These are phyloP conservation scores for Liriodendron chinense DNA, from an alignment of 164 flowering plant genomes.

Conservation along the genomic window DNA sequence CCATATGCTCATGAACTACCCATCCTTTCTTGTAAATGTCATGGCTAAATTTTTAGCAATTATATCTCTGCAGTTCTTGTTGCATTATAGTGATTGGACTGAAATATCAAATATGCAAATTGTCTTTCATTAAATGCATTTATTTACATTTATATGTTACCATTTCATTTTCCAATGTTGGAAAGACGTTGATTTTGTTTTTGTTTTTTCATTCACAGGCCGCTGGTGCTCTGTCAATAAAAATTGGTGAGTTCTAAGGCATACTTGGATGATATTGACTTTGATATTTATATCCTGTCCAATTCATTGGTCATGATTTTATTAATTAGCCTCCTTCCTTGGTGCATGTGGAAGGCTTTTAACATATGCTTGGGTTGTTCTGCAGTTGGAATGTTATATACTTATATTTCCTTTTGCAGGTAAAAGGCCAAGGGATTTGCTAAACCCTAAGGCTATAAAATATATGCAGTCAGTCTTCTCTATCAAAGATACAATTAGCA, in stretches of 20 bases:
- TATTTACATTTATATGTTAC: too few relatives aligned
- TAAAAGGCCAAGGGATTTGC: slow-evolving; percentile 92
- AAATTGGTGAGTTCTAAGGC: slow-evolving; percentile 62
- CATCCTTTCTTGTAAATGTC: too few relatives aligned
- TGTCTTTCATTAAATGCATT: too few relatives aligned
- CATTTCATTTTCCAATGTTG: neutral
- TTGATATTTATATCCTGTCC: neutral
- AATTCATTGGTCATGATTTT: neutral
- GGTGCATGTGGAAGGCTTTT: neutral
- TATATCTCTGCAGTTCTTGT: too few relatives aligned
- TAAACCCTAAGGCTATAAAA: slow-evolving; percentile 88
- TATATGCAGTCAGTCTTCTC: slow-evolving; percentile 87
- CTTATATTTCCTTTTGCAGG: slow-evolving; percentile 39
- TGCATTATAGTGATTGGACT: too few relatives aligned
- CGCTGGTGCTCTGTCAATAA: slow-evolving; percentile 86
- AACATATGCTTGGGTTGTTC: neutral
- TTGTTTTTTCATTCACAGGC: slow-evolving; percentile 54
- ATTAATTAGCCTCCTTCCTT: neutral
- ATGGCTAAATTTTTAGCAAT: too few relatives aligned
- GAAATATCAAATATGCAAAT: too few relatives aligned
- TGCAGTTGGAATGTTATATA: neutral
- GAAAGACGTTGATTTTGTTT: neutral
- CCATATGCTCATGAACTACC: too few relatives aligned
- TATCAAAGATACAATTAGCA: slow-evolving; percentile 82
- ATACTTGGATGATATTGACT: neutral